These are phyloP conservation scores for Pseudogymnoascus sp. DNA, from an alignment of 2,329 filamentous ascomycete species.

Conservation along the genomic window DNA sequence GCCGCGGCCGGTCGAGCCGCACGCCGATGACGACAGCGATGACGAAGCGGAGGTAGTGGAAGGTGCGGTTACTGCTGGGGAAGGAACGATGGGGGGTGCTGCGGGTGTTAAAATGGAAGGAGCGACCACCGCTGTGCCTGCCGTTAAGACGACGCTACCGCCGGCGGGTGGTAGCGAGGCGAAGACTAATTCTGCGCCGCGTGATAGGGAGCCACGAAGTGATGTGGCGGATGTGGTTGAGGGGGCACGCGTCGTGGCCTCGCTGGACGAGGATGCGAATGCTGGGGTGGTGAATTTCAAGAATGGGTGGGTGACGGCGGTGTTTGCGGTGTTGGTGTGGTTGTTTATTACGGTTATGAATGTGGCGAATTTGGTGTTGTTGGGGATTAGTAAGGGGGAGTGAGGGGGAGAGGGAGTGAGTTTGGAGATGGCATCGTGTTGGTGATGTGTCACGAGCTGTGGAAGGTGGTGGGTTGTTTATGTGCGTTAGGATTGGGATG, in stretches of 20 bases:
- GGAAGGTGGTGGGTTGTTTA: not conserved
- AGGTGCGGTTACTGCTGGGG: not conserved
- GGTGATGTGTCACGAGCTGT: not conserved
- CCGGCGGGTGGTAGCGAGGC: not conserved
- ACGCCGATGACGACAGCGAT: slow-evolving; percentile 25
- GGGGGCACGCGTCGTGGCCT: slow-evolving; percentile 10
- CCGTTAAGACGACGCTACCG: slow-evolving; percentile 12
- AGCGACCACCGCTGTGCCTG: not conserved
- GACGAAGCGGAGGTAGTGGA: slow-evolving; percentile 10
- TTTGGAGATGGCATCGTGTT: not conserved
- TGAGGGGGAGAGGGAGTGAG: not conserved
- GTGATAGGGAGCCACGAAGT: not conserved
- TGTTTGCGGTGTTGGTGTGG: slow-evolving; percentile 60
- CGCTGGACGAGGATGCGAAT: slow-evolving; percentile 25
- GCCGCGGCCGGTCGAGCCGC: slow-evolving; percentile 32
- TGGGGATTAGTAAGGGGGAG: slow-evolving; percentile 37
- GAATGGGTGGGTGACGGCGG: slow-evolving; percentile 60
- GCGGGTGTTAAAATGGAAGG: slow-evolving; percentile 14
- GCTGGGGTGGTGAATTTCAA: slow-evolving; percentile 47
- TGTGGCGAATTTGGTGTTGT: slow-evolving; percentile 63
- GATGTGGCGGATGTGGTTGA: not conserved
- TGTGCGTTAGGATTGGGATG: not conserved
- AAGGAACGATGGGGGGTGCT: not conserved
- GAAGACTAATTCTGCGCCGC: not conserved
- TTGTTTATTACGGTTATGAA: slow-evolving; percentile 70